Evolutionary conservation across 2,329 filamentous ascomycete genomes (phyloP), one percentile per base, ranked within the genome.

Genomic region (Mycosphaerelloides madeirae): DNA sequence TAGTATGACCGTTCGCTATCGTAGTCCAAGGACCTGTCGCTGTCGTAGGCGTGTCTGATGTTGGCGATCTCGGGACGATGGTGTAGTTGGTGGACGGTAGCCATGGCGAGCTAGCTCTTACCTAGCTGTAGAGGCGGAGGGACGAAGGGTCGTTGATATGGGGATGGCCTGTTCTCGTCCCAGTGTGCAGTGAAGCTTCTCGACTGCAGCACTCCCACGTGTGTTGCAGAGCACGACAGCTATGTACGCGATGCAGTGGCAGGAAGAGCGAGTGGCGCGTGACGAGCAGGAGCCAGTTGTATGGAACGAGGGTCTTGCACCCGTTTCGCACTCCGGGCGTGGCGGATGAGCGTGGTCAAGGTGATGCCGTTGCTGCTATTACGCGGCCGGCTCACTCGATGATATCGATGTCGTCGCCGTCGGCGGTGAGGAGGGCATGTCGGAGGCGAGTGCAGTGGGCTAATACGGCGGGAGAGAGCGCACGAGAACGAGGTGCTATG

Each of bases 31-130:
- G 56, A 53, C 28, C 46, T 46, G 14, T 49, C 53, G 43, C 41
- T 52, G 42, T 55, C 53, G 43, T 60, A 63, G 16, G 58, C 59
- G 36, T 44, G 50, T 31, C 60, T 54, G 41, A 63, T 61, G 51
- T 63, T 47, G 29, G 54, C 48, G 38, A 60, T 38, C 38, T 61
- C 50, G 34, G 45, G 53, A 36, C 55, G 57, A 39, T 61, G 60
- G 48, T 61, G 60, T 34, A 62, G 59, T 20, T 36, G 25, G 32
- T 37, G 41, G 31, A 40, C 43, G 22, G 22, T 9, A 16, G 47
- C 43, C 53, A 55, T 55, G 38, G n/a, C 34, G 38, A 35, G 22
- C 22, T 37, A 44, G 35, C 34, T 40, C 22, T 29, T 14, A 38
- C 28, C 32, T 18, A 31, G 35, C 20, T 39, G 15, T 38, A 22